Base-by-base conservation (phyloP, 2,329 filamentous ascomycete genomes). In the Aspergillus ochraceus region DNA sequence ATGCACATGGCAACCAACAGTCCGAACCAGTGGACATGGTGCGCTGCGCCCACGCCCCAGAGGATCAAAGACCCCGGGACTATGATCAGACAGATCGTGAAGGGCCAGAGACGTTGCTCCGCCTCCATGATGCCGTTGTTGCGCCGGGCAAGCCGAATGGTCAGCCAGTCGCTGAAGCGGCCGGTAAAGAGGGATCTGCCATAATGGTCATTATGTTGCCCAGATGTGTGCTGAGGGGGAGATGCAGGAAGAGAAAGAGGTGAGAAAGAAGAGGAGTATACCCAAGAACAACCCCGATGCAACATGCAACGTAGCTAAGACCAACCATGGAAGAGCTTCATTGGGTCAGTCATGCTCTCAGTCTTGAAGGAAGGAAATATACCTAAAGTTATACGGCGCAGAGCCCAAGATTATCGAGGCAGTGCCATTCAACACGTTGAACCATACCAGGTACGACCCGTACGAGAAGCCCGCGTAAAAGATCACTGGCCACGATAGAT, bases 1-100 rank as follows among this genome's bases (percentile, higher is more conserved):
- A 77, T 66, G 57, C 72, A 75, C 76, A 80, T 79, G 2, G 75
- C 77, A 24, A 79, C 73, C 20, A 79, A 69, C 5, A 79, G 68
- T 1, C 77, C 75, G 49, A 80, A 74, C 71, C 78, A 78, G 60
- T 75, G 77, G 0, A 79, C 60, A 19, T 75, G 70, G 52, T 79
- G 76, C 0, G 76, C 76, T 4, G 78, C 77, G 4, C 76, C 76
- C 0, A 80, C 76, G 17, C 78, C 76, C 72, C 74, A 78, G 6
- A 78, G 70, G 1, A 78, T 63, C 0, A 76, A 65, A 0, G 72
- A 70, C 0, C 67, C 68, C 1, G 77, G 75, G 0, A 76, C 69
- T 14, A 76, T 60, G 8, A 80, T 20, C 1, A 77, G 56, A 47
- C 74, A 74, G 2, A 72, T 64, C 0, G 65, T 49, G 30, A 77